Evolutionary conservation across 2,329 filamentous ascomycete species (phyloP).

Genomic region (Aphanocladium album): DNA sequence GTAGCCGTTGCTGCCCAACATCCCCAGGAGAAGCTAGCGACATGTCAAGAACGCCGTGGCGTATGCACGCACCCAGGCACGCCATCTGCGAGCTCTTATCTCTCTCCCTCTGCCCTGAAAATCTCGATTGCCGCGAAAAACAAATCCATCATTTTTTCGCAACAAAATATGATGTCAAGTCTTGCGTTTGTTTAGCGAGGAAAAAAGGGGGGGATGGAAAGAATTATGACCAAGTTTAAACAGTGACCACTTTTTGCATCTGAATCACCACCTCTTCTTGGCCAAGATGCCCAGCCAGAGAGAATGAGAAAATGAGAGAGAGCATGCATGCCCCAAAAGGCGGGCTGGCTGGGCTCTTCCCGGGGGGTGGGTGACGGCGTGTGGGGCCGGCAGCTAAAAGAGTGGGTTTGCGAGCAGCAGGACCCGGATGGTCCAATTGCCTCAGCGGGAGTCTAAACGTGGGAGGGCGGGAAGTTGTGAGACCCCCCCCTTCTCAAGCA

Average conservation of each 20-base stretch:
- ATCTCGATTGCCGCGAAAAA: background rate
- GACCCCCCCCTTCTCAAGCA: no score
- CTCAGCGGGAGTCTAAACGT: conserved; percentile 3
- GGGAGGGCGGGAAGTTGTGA: background rate
- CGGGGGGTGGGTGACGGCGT: background rate
- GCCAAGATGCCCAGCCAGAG: no score
- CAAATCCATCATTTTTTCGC: background rate
- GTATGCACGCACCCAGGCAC: background rate
- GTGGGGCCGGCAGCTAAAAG: conserved; percentile 2
- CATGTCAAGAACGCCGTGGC: background rate
- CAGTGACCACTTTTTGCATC: no score
- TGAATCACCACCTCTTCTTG: no score
- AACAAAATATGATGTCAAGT: no score
- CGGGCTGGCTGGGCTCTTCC: background rate
- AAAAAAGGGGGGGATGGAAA: no score
- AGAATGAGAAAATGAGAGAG: no score
- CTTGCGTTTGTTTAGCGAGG: no score
- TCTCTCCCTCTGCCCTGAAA: background rate
- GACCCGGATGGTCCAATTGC: conserved; percentile 11
- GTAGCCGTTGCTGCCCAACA: conserved; percentile 1
- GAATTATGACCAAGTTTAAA: background rate
- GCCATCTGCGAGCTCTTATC: background rate
- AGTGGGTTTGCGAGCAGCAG: background rate
- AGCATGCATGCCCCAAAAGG: no score
- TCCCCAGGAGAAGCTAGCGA: background rate